These are phyloP conservation scores for Ambispora gerdemannii DNA, from an alignment of 192 early-diverging fungal genomes.

Conservation along the genomic window DNA sequence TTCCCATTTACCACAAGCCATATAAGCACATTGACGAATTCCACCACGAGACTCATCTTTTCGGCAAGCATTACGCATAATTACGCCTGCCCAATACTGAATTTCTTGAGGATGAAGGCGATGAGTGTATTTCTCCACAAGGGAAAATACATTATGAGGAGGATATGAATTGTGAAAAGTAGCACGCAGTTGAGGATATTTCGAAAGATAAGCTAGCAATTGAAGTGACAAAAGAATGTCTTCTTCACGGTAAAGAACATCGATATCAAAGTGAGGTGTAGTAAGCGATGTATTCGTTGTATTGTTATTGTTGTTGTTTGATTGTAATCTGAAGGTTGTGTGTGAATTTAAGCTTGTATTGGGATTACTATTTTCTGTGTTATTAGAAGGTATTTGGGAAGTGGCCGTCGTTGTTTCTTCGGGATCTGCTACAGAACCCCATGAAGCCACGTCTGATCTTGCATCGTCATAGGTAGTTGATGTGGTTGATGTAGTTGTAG, in stretches of 20 bases:
- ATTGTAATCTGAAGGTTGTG: slow-evolving; percentile 24
- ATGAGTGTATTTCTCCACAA: slow-evolving; percentile 73
- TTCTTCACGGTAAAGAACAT: slow-evolving; percentile 73
- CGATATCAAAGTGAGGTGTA: slow-evolving; percentile 37
- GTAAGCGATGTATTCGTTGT: slow-evolving; percentile 35
- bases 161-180: slow-evolving; percentile 49
- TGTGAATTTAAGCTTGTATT: slow-evolving; percentile 12
- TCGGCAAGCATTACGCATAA: slow-evolving; percentile 78
- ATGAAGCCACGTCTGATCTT: slow-evolving; percentile 30
- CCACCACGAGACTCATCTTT: slow-evolving; percentile 70
- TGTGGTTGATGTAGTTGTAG: slow-evolving; percentile 12
- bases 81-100: slow-evolving; percentile 71
- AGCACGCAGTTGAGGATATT: slow-evolving; percentile 80
- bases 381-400: background rate
- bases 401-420: slow-evolving; percentile 23
- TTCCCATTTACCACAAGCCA: slow-evolving; percentile 78
- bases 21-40: slow-evolving; percentile 74
- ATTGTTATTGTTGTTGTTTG: slow-evolving; percentile 26
- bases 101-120: slow-evolving; percentile 62
- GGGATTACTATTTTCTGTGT: background rate
- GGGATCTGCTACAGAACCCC: slow-evolving; percentile 28
- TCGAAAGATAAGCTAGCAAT: slow-evolving; percentile 84
- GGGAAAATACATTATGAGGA: slow-evolving; percentile 67
- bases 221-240: slow-evolving; percentile 81
- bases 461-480: too few species aligned